Evolutionary conservation across 371 early-diverging fungal genomes (phyloP).

Genomic region (Haplosporangium sp.): DNA sequence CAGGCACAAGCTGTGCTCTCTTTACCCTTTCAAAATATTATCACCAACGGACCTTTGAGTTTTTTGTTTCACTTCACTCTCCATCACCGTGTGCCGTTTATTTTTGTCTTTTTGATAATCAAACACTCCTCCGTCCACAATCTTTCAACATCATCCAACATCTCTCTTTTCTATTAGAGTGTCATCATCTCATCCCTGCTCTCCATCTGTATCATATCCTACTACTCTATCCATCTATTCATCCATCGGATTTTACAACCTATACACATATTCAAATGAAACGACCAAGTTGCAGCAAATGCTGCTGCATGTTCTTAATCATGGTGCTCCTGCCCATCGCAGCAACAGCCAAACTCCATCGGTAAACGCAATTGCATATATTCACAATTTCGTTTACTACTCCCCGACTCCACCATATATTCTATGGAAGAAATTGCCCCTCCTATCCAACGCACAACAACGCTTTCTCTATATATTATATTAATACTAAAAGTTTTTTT

Average conservation of each 20-base stretch:
- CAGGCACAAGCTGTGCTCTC: no score
- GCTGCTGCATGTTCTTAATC: constrained; percentile 32
- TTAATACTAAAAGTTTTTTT: not conserved
- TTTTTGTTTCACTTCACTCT: no score
- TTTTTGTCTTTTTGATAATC: no score
- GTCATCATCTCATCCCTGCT: no score
- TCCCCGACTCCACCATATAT: not conserved
- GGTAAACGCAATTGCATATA: constrained; percentile 14
- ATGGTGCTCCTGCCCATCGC: constrained; percentile 29
- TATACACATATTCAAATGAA: constrained; percentile 8
- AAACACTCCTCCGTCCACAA: no score
- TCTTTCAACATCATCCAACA: no score
- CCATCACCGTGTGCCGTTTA: no score
- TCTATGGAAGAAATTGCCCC: not conserved
- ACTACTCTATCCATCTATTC: not conserved
- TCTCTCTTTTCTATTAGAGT: no score
- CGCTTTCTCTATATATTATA: no score
- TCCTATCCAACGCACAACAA: not conserved
- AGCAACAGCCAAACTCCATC: constrained; percentile 20
- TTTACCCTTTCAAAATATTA: no score
- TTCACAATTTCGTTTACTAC: no score
- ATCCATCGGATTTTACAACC: not conserved
- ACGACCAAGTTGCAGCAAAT: constrained; percentile 18
- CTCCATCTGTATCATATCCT: not conserved
- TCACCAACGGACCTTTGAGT: no score